Evolutionary conservation across 257 asterid genomes (phyloP).

Genomic region (Fraxinus cuspidata): DNA sequence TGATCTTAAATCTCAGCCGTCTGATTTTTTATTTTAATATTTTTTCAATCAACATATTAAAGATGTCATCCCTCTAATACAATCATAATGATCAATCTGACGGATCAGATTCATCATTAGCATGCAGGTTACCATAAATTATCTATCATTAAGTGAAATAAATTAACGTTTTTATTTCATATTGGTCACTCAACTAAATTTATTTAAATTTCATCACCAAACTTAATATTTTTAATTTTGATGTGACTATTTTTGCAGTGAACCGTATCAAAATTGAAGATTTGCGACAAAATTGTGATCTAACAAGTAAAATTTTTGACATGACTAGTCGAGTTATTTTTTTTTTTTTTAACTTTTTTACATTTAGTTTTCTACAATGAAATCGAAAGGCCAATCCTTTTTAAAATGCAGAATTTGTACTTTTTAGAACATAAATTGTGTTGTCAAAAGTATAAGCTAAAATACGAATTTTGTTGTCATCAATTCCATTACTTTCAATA

Average conservation of each 20-base stretch:
- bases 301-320: too few relatives aligned
- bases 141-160: not conserved
- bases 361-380: too few relatives aligned
- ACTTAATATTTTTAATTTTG: too few relatives aligned
- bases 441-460: too few relatives aligned
- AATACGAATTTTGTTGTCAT: not conserved
- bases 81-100: too few relatives aligned
- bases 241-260: too few relatives aligned
- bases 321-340: not conserved
- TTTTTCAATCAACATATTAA: not conserved
- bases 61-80: not conserved
- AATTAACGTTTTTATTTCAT: too few relatives aligned
- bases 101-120: not conserved
- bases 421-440: too few relatives aligned
- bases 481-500: not conserved
- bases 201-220: not conserved
- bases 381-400: too few relatives aligned
- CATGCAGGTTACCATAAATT: not conserved
- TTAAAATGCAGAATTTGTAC: too few relatives aligned
- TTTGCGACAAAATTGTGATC: not conserved
- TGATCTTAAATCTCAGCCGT: not conserved
- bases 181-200: not conserved
- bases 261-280: not conserved
- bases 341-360: too few relatives aligned
- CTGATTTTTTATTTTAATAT: too few relatives aligned